Evolutionary conservation across 2,329 filamentous ascomycete species (phyloP).

Genomic region (Xylogone sp.): DNA sequence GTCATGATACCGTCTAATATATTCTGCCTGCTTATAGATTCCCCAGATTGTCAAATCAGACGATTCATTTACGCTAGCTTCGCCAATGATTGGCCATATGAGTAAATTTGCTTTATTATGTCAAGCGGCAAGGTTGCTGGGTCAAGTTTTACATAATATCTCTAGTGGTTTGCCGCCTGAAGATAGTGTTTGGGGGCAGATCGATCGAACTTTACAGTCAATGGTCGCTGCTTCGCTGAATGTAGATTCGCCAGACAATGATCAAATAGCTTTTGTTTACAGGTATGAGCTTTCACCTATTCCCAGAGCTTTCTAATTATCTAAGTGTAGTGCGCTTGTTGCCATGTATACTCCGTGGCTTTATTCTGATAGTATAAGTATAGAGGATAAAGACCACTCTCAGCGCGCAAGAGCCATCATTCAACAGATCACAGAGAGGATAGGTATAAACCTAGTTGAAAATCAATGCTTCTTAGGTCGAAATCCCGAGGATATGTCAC

Average conservation of each 20-base stretch:
- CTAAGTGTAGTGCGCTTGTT: conserved; percentile 3
- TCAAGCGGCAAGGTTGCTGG: conserved; percentile 8
- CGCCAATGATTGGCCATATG: conserved; percentile 5
- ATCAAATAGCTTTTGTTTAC: conserved; percentile 9
- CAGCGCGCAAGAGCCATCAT: conserved; percentile 2
- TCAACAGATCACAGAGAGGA: neutral
- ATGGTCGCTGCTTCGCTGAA: conserved; percentile 9
- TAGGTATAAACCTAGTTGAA: conserved; percentile 3
- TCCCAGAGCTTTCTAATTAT: neutral
- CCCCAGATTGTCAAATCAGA: conserved; percentile 5
- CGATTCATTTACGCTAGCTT: conserved; percentile 6
- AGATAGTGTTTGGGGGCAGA: conserved; percentile 6
- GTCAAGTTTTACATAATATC: conserved; percentile 9
- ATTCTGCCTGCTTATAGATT: neutral
- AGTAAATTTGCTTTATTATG: conserved; percentile 7
- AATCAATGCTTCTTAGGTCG: conserved; percentile 5
- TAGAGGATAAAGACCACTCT: neutral
- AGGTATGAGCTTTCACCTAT: conserved; percentile 1
- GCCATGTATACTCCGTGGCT: conserved; percentile 4
- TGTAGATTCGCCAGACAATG: conserved; percentile 7
- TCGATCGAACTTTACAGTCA: conserved; percentile 9
- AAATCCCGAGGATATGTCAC: conserved; percentile 4
- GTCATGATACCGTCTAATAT: neutral
- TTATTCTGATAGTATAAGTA: neutral
- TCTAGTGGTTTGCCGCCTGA: conserved; percentile 2